These are phyloP conservation scores for Salix caprea DNA, from an alignment of 345 rosid species.

Conservation along the genomic window DNA sequence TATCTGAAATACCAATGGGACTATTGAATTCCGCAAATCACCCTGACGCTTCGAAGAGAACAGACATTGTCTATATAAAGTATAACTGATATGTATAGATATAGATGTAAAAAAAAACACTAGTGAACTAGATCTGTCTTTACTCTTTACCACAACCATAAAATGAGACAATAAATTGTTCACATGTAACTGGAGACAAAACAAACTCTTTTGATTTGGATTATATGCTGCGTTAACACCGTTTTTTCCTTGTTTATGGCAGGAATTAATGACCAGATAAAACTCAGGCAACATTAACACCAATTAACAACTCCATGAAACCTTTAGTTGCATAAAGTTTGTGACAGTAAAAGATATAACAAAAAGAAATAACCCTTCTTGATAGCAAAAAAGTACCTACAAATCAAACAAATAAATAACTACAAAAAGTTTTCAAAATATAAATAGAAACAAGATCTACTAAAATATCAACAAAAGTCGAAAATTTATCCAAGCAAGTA, in stretches of 20 bases:
- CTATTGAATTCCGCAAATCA: background rate
- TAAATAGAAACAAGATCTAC: slow-evolving; percentile 3
- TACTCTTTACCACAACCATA: slow-evolving; percentile 4
- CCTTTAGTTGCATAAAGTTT: too few relatives aligned
- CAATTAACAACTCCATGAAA: too few relatives aligned
- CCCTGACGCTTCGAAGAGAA: background rate
- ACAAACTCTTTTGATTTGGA: slow-evolving; percentile 8
- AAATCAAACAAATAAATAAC: too few relatives aligned
- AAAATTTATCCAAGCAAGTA: background rate
- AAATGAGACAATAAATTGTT: background rate
- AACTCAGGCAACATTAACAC: background rate
- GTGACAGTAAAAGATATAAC: too few relatives aligned
- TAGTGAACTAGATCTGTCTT: background rate
- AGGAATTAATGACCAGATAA: background rate
- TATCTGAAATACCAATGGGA: background rate
- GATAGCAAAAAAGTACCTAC: too few relatives aligned
- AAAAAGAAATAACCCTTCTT: too few relatives aligned
- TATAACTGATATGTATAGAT: background rate
- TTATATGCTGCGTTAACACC: background rate
- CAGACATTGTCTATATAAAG: background rate
- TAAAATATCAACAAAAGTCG: background rate
- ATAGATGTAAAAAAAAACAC: background rate
- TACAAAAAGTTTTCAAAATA: background rate
- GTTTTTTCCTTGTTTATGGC: background rate
- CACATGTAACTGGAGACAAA: background rate